These are phyloP conservation scores for Sequoia sempervirens DNA, from an alignment of 75 land plant genomes.

Conservation along the genomic window DNA sequence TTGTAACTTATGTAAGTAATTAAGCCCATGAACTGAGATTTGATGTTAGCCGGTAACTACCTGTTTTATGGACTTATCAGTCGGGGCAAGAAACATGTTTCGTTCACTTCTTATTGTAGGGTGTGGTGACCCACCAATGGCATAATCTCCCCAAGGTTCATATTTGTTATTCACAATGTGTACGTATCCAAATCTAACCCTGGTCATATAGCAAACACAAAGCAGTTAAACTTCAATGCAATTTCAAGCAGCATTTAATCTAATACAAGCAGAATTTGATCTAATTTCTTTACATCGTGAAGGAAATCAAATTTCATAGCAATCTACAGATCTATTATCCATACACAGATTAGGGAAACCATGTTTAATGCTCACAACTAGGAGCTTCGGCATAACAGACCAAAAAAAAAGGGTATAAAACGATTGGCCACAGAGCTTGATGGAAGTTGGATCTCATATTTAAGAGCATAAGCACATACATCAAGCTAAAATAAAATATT, in stretches of 20 bases:
- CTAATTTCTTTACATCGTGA: too few relatives aligned
- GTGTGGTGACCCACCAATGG: conserved; percentile 64
- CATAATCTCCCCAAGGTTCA: conserved; percentile 52
- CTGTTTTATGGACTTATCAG: conserved; percentile 13
- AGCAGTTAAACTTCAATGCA: background rate
- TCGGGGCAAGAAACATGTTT: conserved; percentile 55
- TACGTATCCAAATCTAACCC: conserved; percentile 52
- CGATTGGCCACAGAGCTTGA: too few relatives aligned
- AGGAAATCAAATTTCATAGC: too few relatives aligned
- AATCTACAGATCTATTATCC: too few relatives aligned
- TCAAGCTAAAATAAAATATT: too few relatives aligned
- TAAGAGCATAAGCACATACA: too few relatives aligned
- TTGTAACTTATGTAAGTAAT: background rate
- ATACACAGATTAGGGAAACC: too few relatives aligned
- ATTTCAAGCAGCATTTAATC: background rate
- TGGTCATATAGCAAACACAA: background rate
- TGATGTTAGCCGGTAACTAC: conserved; percentile 9
- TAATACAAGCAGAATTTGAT: background rate
- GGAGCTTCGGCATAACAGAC: too few relatives aligned
- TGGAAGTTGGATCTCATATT: too few relatives aligned
- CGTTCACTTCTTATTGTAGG: conserved; percentile 57
- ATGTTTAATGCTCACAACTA: too few relatives aligned
- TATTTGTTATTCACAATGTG: conserved; percentile 64
- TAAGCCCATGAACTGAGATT: background rate
- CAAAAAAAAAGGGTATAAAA: too few relatives aligned